Evolutionary conservation across 176 grass and related monocot genomes (phyloP), one percentile per base, ranked within the genome.

Genomic region (Zoysia japonica): DNA sequence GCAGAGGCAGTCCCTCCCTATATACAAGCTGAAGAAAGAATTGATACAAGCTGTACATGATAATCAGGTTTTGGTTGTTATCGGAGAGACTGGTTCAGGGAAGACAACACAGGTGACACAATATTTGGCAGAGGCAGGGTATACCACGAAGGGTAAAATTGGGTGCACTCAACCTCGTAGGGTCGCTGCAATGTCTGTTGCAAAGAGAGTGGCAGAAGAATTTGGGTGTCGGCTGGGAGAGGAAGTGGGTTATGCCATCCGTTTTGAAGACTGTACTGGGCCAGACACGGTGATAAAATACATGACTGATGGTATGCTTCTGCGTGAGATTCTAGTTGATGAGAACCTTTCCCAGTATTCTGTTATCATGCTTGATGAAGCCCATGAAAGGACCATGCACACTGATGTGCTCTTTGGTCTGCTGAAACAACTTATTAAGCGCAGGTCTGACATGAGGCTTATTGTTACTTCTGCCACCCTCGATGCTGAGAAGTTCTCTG

Each of bases 401-500:
- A 97, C 94, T 16, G 91, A 97, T 88, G 89, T 97, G 47, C 92
- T 97, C 12, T 97, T 97, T 80, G 89, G 91, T 16, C 88, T 97
- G 57, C 78, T 94, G 61, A 97, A 97, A 70, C 91, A 94, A 42
- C 88, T 97, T 80, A 87, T 97, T 83, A 94, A 91, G 73, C 85
- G 94, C 37, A 91, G 94, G 70, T 85, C 88, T 78, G 94, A 94
- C 54, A 78, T 97, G 79, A 89, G 92, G 80, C 85, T 97, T 82
- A 97, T 97, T 82, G 94, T 97, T 74, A 97, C 94, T 65, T 94
- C 94, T 57, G 94, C 94, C 44, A 97, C 91, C 35, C 82, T 97
- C n/a, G 91, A 97, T 85, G 94, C 94, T 5, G 94, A 97, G 81
- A 97, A 97, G 78, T 97, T 97, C 73, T 97, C 94, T 37, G 94